Evolutionary conservation across 371 early-diverging fungal species (phyloP), one percentile per base, ranked within the genome.

Genomic region (Paraphysoderma sedebokerense): DNA sequence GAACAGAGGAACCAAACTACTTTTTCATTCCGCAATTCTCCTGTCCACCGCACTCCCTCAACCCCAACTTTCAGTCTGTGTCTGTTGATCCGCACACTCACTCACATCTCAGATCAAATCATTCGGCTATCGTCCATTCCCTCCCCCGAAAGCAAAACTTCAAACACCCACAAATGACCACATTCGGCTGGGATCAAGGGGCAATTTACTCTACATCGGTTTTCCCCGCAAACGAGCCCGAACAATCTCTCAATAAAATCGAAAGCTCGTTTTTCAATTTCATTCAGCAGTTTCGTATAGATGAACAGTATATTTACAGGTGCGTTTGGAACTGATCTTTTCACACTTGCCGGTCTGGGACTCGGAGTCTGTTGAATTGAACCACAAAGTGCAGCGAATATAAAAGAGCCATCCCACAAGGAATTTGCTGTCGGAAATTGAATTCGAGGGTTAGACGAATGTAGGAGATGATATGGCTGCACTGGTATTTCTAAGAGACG

Each of bases 141-240:
- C n/a, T n/a, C n/a, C n/a, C n/a, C n/a, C n/a, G n/a, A n/a, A n/a
- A n/a, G n/a, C n/a, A n/a, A n/a, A n/a, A n/a, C n/a, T n/a, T n/a
- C n/a, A n/a, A n/a, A n/a, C n/a, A n/a, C n/a, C n/a, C n/a, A n/a
- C n/a, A n/a, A n/a, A n/a, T n/a, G n/a, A n/a, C n/a, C n/a, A n/a
- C 58, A 6, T 48, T 60, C n/a, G 88, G 88, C 48, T 87, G 88
- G 88, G 88, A 87, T 63, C 65, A 73, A 31, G 86, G 84, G 23
- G 69, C 69, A 49, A 66, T 82, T 36, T 83, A 76, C 61, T 67
- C 79, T 33, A 78, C 78, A 4, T 70, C 65, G 50, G 76, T 80
- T 40, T 62, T 75, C 51, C 72, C 74, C 34, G 72, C 72, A 41
- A 76, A 78, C 56, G 66, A 66, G 29, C 54, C 58, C 38, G 66